Evolutionary conservation across 345 rosid species (phyloP), one percentile per base, ranked within the genome.

Genomic region (Laguncularia racemosa): DNA sequence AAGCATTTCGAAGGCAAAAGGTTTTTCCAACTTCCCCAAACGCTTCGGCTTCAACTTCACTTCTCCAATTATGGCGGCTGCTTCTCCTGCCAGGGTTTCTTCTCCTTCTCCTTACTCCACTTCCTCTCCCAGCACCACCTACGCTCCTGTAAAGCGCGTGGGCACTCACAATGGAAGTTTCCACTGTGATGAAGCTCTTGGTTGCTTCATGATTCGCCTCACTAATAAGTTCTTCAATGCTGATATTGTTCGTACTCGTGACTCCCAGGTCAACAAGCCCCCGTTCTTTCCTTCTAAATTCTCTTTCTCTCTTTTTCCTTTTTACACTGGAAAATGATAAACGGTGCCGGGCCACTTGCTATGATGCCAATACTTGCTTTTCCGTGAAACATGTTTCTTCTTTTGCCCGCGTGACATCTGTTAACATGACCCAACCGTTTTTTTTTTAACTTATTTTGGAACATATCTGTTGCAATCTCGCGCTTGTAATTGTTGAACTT

Each of bases 131-230:
- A 43, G 16, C 9, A 23, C 44, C 16, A 13, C 55, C 61, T 51
- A 65, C 16, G 50, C 55, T 11, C 67, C 85, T 46, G 55, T 52
- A 2, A 93, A 85, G 79, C 88, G 81, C 60, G 91, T 93, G 2
- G 99, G 99, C 43, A 89, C 97, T 44, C 97, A 87, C 72, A 85
- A 84, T 51, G 99, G 99, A 38, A 84, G 90, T 81, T 93, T 93
- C 73, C 95, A 93, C 78, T 93, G 99, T 70, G 97, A 89, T 61
- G 97, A 89, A 65, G 96, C 97, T 53, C 96, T 93, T 67, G 99
- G 95, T 66, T 89, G 99, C 84, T 89, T 93, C 86, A 89, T 89
- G 95, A 84, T 89, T 66, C 92, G 90, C 73, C 99, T 93, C 74
- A 81, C 85, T 54, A 63, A 73, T 64, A 85, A 80, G 68, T 93